phyloP scores from a whole-genome alignment of 495 filamentous ascomycete species.

The Xylaria flabelliformis region DNA sequence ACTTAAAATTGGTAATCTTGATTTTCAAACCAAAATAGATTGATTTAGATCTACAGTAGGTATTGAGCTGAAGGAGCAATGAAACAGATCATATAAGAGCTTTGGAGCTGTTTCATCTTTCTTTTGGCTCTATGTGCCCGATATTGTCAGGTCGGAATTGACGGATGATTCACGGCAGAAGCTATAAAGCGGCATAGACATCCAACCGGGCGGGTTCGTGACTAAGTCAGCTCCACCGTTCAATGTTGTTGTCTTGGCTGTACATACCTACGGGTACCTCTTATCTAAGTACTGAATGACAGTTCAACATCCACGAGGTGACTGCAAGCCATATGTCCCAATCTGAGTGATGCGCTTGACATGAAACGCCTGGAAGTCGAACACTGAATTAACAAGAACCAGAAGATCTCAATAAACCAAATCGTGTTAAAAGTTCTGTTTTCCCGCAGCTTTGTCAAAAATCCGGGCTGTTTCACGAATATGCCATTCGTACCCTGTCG shows the following conservation, averaged over 20 bases:
- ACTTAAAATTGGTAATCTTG: background rate
- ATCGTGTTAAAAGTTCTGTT: background rate
- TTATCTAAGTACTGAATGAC: constrained; percentile 11
- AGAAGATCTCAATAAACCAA: background rate
- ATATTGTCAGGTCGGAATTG: background rate
- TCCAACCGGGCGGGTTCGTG: constrained; percentile 9
- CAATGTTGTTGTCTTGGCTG: background rate
- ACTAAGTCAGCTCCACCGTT: constrained; percentile 1
- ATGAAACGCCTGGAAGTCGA: background rate
- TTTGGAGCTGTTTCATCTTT: background rate
- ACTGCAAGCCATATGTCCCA: background rate
- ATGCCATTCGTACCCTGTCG: background rate
- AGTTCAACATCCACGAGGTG: background rate
- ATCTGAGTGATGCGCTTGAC: background rate
- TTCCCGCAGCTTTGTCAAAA: background rate
- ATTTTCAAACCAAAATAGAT: background rate
- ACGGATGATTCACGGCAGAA: background rate
- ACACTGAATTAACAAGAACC: background rate
- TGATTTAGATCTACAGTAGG: background rate
- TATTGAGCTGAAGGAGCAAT: background rate
- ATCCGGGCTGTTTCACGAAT: background rate
- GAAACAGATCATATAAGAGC: background rate
- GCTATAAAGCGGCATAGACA: constrained; percentile 1
- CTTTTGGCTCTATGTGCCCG: background rate
- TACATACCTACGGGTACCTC: background rate